These are phyloP conservation scores for Sporisorium scitamineum DNA, from an alignment of 1,284 basidiomycete genomes.

Conservation along the genomic window DNA sequence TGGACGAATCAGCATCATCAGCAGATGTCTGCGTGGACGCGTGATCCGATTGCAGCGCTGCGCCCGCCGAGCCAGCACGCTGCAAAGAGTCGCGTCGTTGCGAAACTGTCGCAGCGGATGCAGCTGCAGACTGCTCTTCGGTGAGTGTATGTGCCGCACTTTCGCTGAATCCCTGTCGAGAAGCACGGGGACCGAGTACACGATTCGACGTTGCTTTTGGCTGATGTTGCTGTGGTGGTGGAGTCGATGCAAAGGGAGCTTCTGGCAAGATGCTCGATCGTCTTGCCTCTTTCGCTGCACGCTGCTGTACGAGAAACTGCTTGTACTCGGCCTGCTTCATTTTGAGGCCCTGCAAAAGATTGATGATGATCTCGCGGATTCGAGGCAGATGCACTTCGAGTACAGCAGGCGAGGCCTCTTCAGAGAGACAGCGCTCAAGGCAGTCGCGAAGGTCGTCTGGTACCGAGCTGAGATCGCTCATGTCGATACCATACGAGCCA, in stretches of 20 bases:
- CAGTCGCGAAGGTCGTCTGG: conserved; percentile 89
- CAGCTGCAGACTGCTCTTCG: conserved; percentile 1
- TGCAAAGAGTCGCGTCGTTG: conserved; percentile 34
- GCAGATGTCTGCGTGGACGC: not conserved
- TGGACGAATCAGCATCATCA: conserved; percentile 20
- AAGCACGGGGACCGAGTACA: conserved; percentile 29
- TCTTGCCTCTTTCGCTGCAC: conserved; percentile 36
- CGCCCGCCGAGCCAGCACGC: conserved; percentile 39
- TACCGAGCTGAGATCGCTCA: conserved; percentile 88
- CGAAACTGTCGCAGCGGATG: not conserved
- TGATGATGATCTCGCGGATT: conserved; percentile 92
- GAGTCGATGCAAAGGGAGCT: conserved; percentile 15
- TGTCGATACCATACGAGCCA: conserved; percentile 84
- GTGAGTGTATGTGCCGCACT: not conserved
- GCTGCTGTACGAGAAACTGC: conserved; percentile 58
- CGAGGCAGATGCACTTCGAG: conserved; percentile 90
- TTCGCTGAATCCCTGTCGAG: conserved; percentile 48
- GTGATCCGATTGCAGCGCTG: conserved; percentile 21
- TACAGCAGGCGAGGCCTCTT: conserved; percentile 86
- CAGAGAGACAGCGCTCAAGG: conserved; percentile 88
- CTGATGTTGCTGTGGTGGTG: conserved; percentile 15
- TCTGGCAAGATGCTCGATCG: conserved; percentile 29
- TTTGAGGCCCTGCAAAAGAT: conserved; percentile 88
- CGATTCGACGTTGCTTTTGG: conserved; percentile 8
- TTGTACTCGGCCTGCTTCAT: conserved; percentile 85